These are phyloP conservation scores for Pichia terricola DNA, from an alignment of 1,139 yeast species.

Conservation along the genomic window DNA sequence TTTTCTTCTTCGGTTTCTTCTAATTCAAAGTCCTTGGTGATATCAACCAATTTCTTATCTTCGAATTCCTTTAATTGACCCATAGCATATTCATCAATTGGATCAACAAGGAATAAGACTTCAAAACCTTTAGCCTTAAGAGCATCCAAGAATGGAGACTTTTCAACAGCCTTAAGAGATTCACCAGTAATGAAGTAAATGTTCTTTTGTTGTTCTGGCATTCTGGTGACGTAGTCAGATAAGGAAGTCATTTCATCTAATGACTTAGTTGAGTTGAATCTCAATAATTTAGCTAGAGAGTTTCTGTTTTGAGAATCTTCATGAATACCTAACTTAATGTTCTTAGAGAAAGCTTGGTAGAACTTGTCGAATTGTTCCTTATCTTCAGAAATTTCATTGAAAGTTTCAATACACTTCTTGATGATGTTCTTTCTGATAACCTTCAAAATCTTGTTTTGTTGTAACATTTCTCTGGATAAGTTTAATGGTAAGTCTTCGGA, in stretches of 20 bases:
- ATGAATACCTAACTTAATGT: slow-evolving; percentile 97
- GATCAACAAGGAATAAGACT: slow-evolving; percentile 96
- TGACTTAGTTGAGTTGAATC: slow-evolving; percentile 96
- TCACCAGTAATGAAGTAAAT: slow-evolving; percentile 99
- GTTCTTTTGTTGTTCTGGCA: slow-evolving; percentile 99
- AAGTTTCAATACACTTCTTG: slow-evolving; percentile 97
- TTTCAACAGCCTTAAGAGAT: slow-evolving; percentile 92
- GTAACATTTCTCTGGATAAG: slow-evolving; percentile 99
- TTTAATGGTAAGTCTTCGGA: slow-evolving; percentile 99
- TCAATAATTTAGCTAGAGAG: slow-evolving; percentile 90
- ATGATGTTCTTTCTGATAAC: slow-evolving; percentile 98
- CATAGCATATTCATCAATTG: slow-evolving; percentile 99
- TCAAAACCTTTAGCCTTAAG: slow-evolving; percentile 98
- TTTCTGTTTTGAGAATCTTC: slow-evolving; percentile 98
- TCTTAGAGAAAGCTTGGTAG: slow-evolving; percentile 97
- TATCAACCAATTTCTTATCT: slow-evolving; percentile 97
- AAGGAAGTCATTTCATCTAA: slow-evolving; percentile 89
- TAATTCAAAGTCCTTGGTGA: slow-evolving; percentile 97
- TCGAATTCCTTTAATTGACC: slow-evolving; percentile 98
- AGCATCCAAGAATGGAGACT: slow-evolving; percentile 98
- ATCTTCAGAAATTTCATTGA: slow-evolving; percentile 98
- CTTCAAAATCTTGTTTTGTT: slow-evolving; percentile 99
- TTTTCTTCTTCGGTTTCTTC: slow-evolving; percentile 99
- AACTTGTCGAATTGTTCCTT: slow-evolving; percentile 97
- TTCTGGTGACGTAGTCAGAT: slow-evolving; percentile 95